A percentile compares a stretch with the other conserved stretches of the same genome.
phyloP scores from a whole-genome alignment of 495 filamentous ascomycete species.

The Massariosphaeria phaeospora region DNA sequence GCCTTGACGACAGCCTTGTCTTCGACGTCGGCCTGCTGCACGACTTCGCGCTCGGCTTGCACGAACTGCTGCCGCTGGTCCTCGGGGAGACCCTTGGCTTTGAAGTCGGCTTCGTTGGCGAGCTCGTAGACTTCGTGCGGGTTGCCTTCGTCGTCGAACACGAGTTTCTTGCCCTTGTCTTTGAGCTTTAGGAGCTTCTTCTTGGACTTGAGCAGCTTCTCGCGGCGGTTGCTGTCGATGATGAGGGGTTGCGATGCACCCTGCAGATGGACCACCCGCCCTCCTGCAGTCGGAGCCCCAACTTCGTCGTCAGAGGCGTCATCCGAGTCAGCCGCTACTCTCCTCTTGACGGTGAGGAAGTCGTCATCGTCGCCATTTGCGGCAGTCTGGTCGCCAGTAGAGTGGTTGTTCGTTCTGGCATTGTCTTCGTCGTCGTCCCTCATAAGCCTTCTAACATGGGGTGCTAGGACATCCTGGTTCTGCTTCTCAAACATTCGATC shows the following conservation, averaged over 20 bases:
- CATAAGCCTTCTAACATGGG: slow-evolving; percentile 84
- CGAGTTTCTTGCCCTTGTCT: slow-evolving; percentile 71
- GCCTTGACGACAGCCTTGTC: slow-evolving; percentile 77
- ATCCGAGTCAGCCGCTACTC: slow-evolving; percentile 51
- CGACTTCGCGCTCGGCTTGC: slow-evolving; percentile 62
- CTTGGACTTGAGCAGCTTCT: slow-evolving; percentile 89
- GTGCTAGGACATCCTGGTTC: slow-evolving; percentile 90
- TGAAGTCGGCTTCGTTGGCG: slow-evolving; percentile 75
- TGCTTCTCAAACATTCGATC: slow-evolving; percentile 94
- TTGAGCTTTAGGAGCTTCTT: slow-evolving; percentile 88
- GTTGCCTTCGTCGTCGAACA: slow-evolving; percentile 89
- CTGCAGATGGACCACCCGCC: slow-evolving; percentile 43
- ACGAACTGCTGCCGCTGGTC: slow-evolving; percentile 72
- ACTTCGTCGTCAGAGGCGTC: slow-evolving; percentile 37
- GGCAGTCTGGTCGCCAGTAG: slow-evolving; percentile 40
- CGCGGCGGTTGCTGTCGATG: slow-evolving; percentile 86
- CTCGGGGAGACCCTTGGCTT: slow-evolving; percentile 64
- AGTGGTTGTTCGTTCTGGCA: slow-evolving; percentile 4
- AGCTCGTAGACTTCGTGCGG: slow-evolving; percentile 82
- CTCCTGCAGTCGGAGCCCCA: slow-evolving; percentile 31
- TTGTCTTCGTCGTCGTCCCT: slow-evolving; percentile 51
- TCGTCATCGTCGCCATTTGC: slow-evolving; percentile 64
- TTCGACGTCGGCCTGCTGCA: slow-evolving; percentile 68
- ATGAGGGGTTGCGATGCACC: slow-evolving; percentile 58
- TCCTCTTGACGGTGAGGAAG: slow-evolving; percentile 85